Evolutionary conservation across 257 asterid genomes (phyloP), one percentile per base, ranked within the genome.

Genomic region (Capsicum pubescens): DNA sequence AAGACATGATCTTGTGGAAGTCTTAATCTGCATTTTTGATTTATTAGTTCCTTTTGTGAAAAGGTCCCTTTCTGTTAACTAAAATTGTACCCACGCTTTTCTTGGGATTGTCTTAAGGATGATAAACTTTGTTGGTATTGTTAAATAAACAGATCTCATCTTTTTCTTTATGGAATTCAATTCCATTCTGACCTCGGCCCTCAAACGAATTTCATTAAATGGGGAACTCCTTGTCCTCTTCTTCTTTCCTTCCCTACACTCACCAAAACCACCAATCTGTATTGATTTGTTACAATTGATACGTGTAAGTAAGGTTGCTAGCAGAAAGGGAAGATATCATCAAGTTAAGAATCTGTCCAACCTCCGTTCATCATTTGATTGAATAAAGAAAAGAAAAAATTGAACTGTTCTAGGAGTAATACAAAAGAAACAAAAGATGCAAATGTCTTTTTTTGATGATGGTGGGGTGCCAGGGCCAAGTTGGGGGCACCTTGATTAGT

Each of bases 11-110:
- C 52, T 17, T 46, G 16, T 46, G 57, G 36, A 71, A 44, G 36
- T 39, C 10, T 42, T 44, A 9, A 70, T 70, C 13, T 17, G 17
- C 79, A 44, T 44, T 16, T 16, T 70, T 8, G 16, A 9, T 70
- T 70, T 39, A 11, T 16, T 12, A 11, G 61, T 74, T 76, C 81
- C 64, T 54, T 50, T 52, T 54, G 7, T 76, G 81, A 76, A 76
- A 13, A 26, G 14, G 26, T 52, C 64, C 54, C 26, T 3, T 76
- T 52, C 21, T 76, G 57, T 8, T 76, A 8, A 61, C 63, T 26
- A 13, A 74, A 52, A 52, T 76, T 52, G 63, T 21, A 4, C 46
- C 19, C 5, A 4, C 13, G 26, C 26, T 26, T 76, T 44, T 42
- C 79, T 70, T 54, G 21, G 48, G 15, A 54, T 76, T 48, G 19